A percentile compares a stretch with the other conserved stretches of the same genome.
Evolutionary conservation across 345 rosid genomes (phyloP).

Genomic region (Angophora floribunda): DNA sequence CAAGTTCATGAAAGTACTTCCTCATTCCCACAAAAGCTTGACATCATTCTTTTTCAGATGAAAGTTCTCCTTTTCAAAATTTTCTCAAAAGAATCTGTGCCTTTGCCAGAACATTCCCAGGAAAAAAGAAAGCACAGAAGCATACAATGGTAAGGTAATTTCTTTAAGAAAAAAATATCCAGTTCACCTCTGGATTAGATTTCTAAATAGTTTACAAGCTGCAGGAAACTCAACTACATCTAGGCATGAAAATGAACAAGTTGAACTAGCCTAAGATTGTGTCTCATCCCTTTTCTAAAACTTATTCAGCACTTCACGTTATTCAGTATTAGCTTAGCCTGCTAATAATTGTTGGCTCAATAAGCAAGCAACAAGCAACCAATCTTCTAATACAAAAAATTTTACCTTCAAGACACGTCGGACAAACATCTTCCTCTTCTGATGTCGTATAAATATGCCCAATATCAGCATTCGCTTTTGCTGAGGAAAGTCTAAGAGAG

Average conservation of each 20-base stretch:
- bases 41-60: background rate
- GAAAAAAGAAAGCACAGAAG: background rate
- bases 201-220: background rate
- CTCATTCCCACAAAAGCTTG: background rate
- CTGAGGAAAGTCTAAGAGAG: conserved; percentile 31
- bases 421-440: conserved; percentile 94
- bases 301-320: background rate
- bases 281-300: background rate
- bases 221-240: background rate
- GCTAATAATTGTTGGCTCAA: background rate
- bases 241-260: background rate
- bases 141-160: background rate
- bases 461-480: conserved; percentile 29
- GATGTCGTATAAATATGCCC: conserved; percentile 39
- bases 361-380: background rate
- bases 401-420: conserved; percentile 97
- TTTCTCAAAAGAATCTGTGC: background rate
- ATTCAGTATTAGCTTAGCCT: background rate
- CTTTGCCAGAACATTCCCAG: background rate
- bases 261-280: background rate
- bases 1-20: background rate
- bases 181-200: background rate
- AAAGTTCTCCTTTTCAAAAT: background rate
- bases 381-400: background rate
- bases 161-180: background rate